Evolutionary conservation across 176 grass and related monocot species (phyloP), one percentile per base, ranked within the genome.

Genomic region (Bolboschoenus planiculmis): DNA sequence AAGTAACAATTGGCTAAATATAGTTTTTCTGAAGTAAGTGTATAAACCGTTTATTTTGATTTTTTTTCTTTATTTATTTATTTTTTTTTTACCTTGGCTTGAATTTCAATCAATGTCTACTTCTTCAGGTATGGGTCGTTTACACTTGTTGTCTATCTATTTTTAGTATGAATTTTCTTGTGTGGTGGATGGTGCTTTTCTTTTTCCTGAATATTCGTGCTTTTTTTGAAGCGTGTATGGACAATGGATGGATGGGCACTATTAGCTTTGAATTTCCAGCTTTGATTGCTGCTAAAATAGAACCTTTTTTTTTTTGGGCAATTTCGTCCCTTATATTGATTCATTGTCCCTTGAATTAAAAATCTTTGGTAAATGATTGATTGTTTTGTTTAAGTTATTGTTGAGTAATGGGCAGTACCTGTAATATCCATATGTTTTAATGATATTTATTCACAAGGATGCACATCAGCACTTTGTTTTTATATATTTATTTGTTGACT

Each of bases 21-120:
- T 82, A 82, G 79, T 11, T 36, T 31, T 75, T 63, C 14, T 76
- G 24, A 76, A 51, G 72, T 30, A 76, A 51, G 72, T 30, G 14
- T 31, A 31, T 51, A 51, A 30, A 50, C 43, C 11, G 44, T 76
- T 76, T 76, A 16, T 51, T 76, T 76, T 50, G 5, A 75, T 75
- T 39, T 70, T 29, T 75, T 39, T 70, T 29, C 24, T 30, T 20
- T 76, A 76, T 26, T 76, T 7, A 51, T 51, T 51, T 51, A 27
- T 11, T 13, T 51, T 76, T 76, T 7, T 76, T 51, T 51, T 51
- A 27, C 23, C 23, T 51, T 76, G 23, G 2, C 71, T 50, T 30
- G 26, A 76, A 30, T 51, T 76, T 30, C 44, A 75, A 2, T 30
- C 71, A 23, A 0, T 3, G 42, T 30, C n/a, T n/a, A 11, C 40